Evolutionary conservation across 108 stramenopile genomes (phyloP).

Genomic region (Nitzschia sp.): DNA sequence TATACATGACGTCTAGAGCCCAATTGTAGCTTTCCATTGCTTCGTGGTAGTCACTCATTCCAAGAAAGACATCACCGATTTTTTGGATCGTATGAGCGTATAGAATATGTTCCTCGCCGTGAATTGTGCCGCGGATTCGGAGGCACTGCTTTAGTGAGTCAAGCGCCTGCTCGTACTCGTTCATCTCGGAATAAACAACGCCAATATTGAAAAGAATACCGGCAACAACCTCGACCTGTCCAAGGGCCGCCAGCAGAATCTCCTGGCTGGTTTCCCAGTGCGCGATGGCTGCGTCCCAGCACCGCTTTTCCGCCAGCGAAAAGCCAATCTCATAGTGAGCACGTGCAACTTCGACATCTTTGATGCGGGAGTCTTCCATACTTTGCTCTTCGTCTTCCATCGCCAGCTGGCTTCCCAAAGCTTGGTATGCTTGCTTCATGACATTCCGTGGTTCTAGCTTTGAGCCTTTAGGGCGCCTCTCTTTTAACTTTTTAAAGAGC

Average conservation of each 20-base stretch:
- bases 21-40: conserved; percentile 70
- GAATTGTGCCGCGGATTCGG: conserved; percentile 49
- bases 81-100: conserved; percentile 68
- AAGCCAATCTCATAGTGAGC: conserved; percentile 73
- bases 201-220: conserved; percentile 66
- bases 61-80: conserved; percentile 63
- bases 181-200: conserved; percentile 58
- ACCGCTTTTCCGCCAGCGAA: conserved; percentile 67
- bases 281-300: conserved; percentile 66
- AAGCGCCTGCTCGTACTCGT: conserved; percentile 58
- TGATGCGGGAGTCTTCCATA: conserved; percentile 34
- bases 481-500: conserved; percentile 41
- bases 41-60: conserved; percentile 66
- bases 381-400: conserved; percentile 37
- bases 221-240: conserved; percentile 63
- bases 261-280: conserved; percentile 73
- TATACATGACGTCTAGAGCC: conserved; percentile 64
- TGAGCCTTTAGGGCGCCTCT: conserved; percentile 21
- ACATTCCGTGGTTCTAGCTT: conserved; percentile 37
- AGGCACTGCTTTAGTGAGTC: conserved; percentile 55
- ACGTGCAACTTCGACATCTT: conserved; percentile 59
- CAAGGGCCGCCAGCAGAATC: conserved; percentile 46
- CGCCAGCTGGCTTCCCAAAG: conserved; percentile 39
- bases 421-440: conserved; percentile 47
- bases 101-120: conserved; percentile 59